Conservation (phyloP, 257 asterid species). For the Ocimum tenuiflorum region DNA sequence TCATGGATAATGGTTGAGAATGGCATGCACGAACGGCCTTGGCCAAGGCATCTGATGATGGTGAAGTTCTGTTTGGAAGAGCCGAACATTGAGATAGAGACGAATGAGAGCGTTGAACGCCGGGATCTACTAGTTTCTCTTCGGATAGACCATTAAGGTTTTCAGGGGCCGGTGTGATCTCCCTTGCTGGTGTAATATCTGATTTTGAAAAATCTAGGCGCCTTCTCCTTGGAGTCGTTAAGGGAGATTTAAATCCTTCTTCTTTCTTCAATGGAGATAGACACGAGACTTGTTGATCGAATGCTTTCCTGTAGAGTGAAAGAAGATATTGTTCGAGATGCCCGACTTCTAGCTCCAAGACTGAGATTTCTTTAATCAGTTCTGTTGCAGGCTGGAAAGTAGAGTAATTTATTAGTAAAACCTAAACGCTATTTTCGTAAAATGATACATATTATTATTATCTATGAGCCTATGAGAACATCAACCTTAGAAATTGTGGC, state of each 20-base stretch:
- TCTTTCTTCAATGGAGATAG: constrained; percentile 48
- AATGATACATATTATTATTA: not conserved
- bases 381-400: constrained; percentile 79
- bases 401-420: constrained; percentile 1
- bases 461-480: too few relatives aligned
- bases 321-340: constrained; percentile 97
- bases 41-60: constrained; percentile 49
- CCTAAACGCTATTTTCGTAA: not conserved
- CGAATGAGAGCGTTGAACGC: constrained; percentile 76
- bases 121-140: constrained; percentile 44
- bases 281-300: constrained; percentile 60
- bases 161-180: constrained; percentile 27
- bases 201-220: constrained; percentile 62
- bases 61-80: constrained; percentile 44
- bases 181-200: constrained; percentile 33
- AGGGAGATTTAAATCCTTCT: constrained; percentile 40
- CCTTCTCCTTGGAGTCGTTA: constrained; percentile 63
- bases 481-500: constrained; percentile 67
- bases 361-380: constrained; percentile 81
- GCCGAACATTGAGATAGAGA: constrained; percentile 60
- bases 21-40: constrained; percentile 78
- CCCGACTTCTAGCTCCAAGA: constrained; percentile 85
- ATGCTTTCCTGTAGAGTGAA: constrained; percentile 79
- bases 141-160: constrained; percentile 31
- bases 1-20: constrained; percentile 91